These are phyloP conservation scores for Fusarium globosum DNA, from an alignment of 2,329 filamentous ascomycete genomes.

Conservation along the genomic window DNA sequence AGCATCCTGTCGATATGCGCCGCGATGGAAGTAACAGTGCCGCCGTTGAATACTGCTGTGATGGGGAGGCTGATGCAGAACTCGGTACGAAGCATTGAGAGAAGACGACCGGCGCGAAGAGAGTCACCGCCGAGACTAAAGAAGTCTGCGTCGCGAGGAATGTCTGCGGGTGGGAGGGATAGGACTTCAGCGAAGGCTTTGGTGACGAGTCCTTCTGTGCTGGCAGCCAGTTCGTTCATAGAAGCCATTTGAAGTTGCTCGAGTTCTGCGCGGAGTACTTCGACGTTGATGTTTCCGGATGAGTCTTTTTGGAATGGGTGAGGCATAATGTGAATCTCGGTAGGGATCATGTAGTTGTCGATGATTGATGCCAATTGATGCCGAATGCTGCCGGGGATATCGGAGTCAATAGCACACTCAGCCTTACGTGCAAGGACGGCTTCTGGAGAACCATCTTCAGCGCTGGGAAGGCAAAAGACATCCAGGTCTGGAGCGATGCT, in stretches of 20 bases:
- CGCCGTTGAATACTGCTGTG: slow-evolving; percentile 2
- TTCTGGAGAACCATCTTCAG: not conserved
- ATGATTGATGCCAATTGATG: not conserved
- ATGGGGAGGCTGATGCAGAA: slow-evolving; percentile 2
- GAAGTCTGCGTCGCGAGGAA: not conserved
- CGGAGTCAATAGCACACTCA: rapidly evolving
- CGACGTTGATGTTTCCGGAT: not conserved
- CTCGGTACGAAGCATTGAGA: not conserved
- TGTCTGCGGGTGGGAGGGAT: not conserved
- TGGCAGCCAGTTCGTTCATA: not conserved
- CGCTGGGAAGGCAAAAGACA: not conserved
- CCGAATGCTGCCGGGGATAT: not conserved
- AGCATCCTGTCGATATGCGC: not conserved
- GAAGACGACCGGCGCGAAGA: not conserved
- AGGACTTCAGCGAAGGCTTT: slow-evolving; percentile 1
- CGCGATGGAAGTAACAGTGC: not conserved
- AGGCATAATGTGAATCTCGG: not conserved
- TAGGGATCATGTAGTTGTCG: not conserved
- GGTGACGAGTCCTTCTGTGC: not conserved
- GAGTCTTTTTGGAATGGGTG: not conserved
- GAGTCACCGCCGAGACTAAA: slow-evolving; percentile 8
- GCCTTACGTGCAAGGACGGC: not conserved
- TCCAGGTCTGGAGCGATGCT: not conserved
- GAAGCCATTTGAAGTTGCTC: not conserved
- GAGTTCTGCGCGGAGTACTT: not conserved